Base-by-base conservation (phyloP, 2,329 filamentous ascomycete genomes). In the Neospermospora avenae region DNA sequence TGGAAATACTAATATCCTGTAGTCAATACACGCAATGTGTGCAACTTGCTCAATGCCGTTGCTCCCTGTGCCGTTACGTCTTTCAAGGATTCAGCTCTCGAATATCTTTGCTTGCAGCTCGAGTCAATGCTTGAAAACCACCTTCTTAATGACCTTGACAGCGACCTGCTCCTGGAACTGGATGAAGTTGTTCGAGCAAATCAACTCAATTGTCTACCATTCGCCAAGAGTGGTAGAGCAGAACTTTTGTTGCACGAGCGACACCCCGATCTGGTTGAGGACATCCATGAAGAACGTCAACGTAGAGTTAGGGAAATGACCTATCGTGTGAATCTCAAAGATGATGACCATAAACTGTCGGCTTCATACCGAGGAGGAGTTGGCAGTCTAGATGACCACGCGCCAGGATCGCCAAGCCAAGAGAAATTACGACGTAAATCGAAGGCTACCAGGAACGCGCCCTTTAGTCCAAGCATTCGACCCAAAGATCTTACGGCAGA, bases 121-220 rank as follows among this genome's bases (percentile, higher is more conserved):
- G 95, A 99, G 74, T 85, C 87, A 6, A 91, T 98, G 81, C 84
- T 99, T 54, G 92, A 97, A 70, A 96, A 96, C 64, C 88, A 91
- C 67, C 81, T 93, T 16, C 81, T 99, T 2, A 90, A 96, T 65
- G 88, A 91, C 59, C 82, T 99, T 16, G 93, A 98, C 57, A 85
- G 89, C 44, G 88, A 96, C 61, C 77, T 98, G n/a, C 76, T 97
- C 16, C 69, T 82, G 2, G 91, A 97, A 57, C 81, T 99, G 2
- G 91, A 97, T 71, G 79, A 83, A 53, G 83, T 91, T 11, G 91
- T 96, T 14, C 87, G 88, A 60, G 84, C 87, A 46, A 96, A 96
- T 67, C 95, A 99, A 71, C 77, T 92, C 42, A 84, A 88, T 11
- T 87, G 84, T 57, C 84, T 89, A 54, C 91, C 91, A 0, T 87